phyloP scores from a whole-genome alignment of 2,329 filamentous ascomycete genomes.

The Coleophoma cylindrospora region DNA sequence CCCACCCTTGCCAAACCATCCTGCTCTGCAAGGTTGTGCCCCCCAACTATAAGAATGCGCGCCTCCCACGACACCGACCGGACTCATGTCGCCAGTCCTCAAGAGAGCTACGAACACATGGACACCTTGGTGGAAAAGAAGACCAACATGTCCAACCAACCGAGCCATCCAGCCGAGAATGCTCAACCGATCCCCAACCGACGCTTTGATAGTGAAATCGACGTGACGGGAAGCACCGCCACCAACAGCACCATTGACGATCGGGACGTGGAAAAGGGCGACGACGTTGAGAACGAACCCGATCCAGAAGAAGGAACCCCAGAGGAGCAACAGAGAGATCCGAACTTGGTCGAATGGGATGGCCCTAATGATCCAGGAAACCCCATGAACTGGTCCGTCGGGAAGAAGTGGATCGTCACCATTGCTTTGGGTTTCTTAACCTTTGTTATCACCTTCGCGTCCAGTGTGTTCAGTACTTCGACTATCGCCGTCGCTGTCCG shows the following conservation, averaged over 20 bases:
- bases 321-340: conserved; percentile 4
- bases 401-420: conserved; percentile 19
- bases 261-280: conserved; percentile 6
- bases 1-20: no score
- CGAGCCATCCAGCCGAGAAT: neutral
- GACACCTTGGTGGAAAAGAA: neutral
- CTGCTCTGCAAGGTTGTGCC: neutral
- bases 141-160: neutral
- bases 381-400: conserved; percentile 18
- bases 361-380: conserved; percentile 18
- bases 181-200: neutral
- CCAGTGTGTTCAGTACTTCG: conserved; percentile 20
- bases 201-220: neutral
- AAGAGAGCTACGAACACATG: neutral
- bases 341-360: conserved; percentile 17
- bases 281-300: neutral
- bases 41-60: neutral
- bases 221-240: neutral
- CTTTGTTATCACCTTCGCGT: conserved; percentile 20
- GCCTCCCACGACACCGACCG: neutral
- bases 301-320: neutral
- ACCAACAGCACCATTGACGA: neutral
- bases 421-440: conserved; percentile 16
- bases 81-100: neutral
- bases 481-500: conserved; percentile 12